A percentile compares a stretch with the other conserved stretches of the same genome.
phyloP scores from a whole-genome alignment of 345 rosid species.

The Eucalyptus dawsonii region DNA sequence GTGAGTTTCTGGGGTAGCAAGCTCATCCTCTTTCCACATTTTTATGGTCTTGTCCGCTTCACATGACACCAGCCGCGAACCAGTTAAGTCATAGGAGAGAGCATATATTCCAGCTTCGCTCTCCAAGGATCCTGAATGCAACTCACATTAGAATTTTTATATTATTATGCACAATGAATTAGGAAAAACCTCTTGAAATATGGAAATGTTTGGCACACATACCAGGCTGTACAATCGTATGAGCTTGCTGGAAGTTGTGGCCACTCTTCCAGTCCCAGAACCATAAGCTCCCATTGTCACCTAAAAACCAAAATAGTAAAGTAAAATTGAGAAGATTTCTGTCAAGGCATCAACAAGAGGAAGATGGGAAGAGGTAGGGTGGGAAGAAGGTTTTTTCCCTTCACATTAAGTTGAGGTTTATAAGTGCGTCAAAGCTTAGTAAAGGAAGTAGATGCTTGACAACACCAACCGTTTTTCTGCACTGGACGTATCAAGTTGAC shows the following conservation, averaged over 20 bases:
- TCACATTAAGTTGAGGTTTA: neutral
- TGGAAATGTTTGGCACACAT: neutral
- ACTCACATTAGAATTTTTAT: neutral
- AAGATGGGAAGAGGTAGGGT: neutral
- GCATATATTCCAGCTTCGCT: constrained; percentile 99
- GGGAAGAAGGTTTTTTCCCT: neutral
- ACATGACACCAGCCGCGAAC: constrained; percentile 69
- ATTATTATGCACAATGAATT: neutral
- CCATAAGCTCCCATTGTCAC: constrained; percentile 98
- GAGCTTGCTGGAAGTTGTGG: constrained; percentile 91
- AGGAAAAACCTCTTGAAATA: neutral
- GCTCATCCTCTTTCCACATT: constrained; percentile 98
- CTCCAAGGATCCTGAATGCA: constrained; percentile 75
- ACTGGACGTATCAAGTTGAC: neutral
- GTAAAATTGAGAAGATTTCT: too few relatives aligned
- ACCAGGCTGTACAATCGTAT: constrained; percentile 97
- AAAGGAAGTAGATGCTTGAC: neutral
- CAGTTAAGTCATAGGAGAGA: constrained; percentile 60
- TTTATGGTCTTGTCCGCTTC: constrained; percentile 97
- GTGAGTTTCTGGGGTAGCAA: constrained; percentile 85
- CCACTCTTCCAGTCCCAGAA: constrained; percentile 99
- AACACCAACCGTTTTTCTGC: neutral
- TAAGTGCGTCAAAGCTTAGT: neutral
- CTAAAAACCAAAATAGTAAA: neutral
- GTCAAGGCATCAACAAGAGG: neutral